Conservation (phyloP, 2,329 filamentous ascomycete genomes). For the Neurospora sp. region DNA sequence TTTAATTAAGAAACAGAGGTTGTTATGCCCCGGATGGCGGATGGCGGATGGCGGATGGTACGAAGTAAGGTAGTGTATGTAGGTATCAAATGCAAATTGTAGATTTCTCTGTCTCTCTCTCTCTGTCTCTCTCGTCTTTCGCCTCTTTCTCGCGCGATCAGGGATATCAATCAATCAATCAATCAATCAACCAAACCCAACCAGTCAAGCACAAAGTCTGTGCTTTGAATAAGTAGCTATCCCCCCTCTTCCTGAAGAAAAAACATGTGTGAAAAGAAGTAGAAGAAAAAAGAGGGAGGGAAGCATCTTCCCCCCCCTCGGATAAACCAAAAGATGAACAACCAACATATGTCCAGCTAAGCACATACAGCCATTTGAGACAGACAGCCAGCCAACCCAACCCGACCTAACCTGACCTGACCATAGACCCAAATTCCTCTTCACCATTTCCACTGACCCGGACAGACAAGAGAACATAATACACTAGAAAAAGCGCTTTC, state of each 20-base stretch:
- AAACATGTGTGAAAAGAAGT: not conserved
- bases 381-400: not conserved
- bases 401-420: not conserved
- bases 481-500: not conserved
- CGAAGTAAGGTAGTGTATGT: not conserved
- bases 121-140: not conserved
- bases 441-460: not conserved
- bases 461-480: not conserved
- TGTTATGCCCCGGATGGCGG: too few relatives aligned
- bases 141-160: not conserved
- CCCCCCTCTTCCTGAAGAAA: not conserved
- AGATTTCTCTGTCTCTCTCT: not conserved
- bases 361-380: not conserved
- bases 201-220: not conserved
- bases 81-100: not conserved
- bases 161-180: not conserved
- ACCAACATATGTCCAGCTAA: not conserved
- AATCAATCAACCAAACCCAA: not conserved
- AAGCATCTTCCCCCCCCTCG: not conserved
- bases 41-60: too few relatives aligned
- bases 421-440: not conserved
- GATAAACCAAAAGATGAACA: not conserved
- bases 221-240: not conserved
- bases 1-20: too few relatives aligned
- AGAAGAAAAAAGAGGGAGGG: not conserved